A percentile compares a stretch with the other conserved stretches of the same genome.
Evolutionary conservation across 805 yeast species (phyloP).

Genomic region (Candida coleopterorum): DNA sequence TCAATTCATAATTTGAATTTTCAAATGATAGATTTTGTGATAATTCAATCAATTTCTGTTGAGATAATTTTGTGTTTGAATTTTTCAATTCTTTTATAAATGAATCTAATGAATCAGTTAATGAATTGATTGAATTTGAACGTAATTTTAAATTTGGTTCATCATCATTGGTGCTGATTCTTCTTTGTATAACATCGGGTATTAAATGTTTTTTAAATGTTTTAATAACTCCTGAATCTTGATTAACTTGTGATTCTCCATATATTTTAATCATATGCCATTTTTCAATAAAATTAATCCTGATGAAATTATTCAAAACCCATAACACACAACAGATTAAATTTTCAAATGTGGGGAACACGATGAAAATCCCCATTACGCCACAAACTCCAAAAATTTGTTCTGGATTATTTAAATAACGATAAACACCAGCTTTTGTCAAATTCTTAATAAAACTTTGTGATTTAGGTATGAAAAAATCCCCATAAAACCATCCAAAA

Average conservation of each 20-base stretch:
- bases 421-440: slow-evolving; percentile 75
- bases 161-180: slow-evolving; percentile 17
- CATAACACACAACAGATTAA: slow-evolving; percentile 51
- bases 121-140: slow-evolving; percentile 31
- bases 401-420: slow-evolving; percentile 80
- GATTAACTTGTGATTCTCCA: slow-evolving; percentile 56
- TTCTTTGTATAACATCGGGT: slow-evolving; percentile 34
- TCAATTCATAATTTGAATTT: slow-evolving; percentile 29
- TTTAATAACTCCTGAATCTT: slow-evolving; percentile 48
- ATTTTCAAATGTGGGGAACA: slow-evolving; percentile 48
- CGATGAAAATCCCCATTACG: slow-evolving; percentile 68
- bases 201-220: slow-evolving; percentile 39
- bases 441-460: slow-evolving; percentile 34
- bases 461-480: slow-evolving; percentile 62
- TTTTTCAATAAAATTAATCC: slow-evolving; percentile 69
- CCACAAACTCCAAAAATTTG: slow-evolving; percentile 75
- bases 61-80: slow-evolving; percentile 28
- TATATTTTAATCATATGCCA: slow-evolving; percentile 74
- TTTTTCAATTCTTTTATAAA: slow-evolving; percentile 38
- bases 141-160: slow-evolving; percentile 16
- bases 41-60: slow-evolving; percentile 33
- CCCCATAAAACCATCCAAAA: slow-evolving; percentile 90
- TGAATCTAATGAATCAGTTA: slow-evolving; percentile 42
- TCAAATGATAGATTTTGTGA: slow-evolving; percentile 37
- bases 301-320: slow-evolving; percentile 60